Base-by-base conservation (phyloP, 192 early-diverging fungal species). In the Thamnidium elegans region DNA sequence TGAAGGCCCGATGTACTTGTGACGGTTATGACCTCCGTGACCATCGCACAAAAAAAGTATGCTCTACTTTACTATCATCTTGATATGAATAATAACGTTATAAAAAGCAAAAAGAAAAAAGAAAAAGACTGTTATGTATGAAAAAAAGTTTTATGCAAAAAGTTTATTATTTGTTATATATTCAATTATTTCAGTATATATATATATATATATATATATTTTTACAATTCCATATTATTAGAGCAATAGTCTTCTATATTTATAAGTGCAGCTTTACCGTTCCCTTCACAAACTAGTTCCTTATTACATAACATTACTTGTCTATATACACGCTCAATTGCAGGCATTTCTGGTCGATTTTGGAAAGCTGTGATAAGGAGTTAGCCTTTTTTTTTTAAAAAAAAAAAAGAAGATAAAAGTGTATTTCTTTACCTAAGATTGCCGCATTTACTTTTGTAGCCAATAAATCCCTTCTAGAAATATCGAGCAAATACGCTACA, bases 401-500 rank as follows among this genome's bases (percentile, higher is more conserved):
- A 50, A 11, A 9, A 48, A n/a, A n/a, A n/a, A n/a, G n/a, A n/a
- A n/a, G n/a, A n/a, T n/a, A n/a, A n/a, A n/a, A n/a, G n/a, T 39
- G 9, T 55, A 56, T 26, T 26, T 26, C 32, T 70, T 50, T 68
- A 85, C 80, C 78, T 23, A 79, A 72, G 55, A 92, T 88, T 0
- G 88, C 88, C 52, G 76, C 78, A 66, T 93, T 90, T 7, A 92
- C 76, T 7, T 81, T 70, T 44, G 74, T 80, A 1, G 89, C 90
- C n/a, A 93, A 76, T 20, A 80, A 68, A 58, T 84, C 75, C 19
- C 91, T 77, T 6, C 71, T 78, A 9, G 66, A 66, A 1, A 78
- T 69, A 48, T 90, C 82, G 15, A 89, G 72, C 51, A 87, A 66
- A 68, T 79, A 76, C 2, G 76, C 68, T 23, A 88, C 65, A 43